Percentiles rank a stretch among this genome's conserved stretches.
phyloP scores from a whole-genome alignment of 257 asterid species.

The Rubia yunnanensis region DNA sequence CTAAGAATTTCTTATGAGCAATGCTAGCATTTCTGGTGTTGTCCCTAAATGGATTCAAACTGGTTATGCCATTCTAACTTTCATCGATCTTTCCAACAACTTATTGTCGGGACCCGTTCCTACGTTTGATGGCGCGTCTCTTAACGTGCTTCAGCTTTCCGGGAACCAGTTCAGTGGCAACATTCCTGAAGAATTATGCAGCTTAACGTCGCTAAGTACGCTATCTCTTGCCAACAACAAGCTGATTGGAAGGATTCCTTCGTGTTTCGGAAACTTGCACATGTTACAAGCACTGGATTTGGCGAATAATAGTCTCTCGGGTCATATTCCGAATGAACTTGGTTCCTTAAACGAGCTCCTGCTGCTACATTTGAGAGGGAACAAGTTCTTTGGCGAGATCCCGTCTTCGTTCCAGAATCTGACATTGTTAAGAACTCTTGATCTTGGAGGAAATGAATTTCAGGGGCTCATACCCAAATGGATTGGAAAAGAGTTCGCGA shows the following conservation, averaged over 20 bases:
- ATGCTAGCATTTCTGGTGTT: constrained; percentile 3
- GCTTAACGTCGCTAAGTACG: neutral
- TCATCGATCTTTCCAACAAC: constrained; percentile 13
- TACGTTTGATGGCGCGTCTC: neutral
- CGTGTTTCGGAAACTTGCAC: constrained; percentile 7
- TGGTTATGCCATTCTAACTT: neutral
- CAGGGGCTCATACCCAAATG: constrained; percentile 14
- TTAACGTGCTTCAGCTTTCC: neutral
- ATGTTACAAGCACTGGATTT: neutral
- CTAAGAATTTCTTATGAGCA: neutral
- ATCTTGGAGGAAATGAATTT: neutral
- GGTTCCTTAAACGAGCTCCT: constrained; percentile 11
- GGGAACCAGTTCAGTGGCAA: neutral
- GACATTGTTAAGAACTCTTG: neutral
- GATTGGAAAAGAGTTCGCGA: constrained; percentile 12
- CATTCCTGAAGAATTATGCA: neutral
- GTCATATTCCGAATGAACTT: constrained; percentile 16
- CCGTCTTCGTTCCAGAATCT: neutral
- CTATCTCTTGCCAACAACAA: constrained; percentile 5
- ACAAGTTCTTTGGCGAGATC: constrained; percentile 7
- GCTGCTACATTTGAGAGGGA: constrained; percentile 11
- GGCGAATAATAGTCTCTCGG: constrained; percentile 11
- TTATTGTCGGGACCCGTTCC: neutral
- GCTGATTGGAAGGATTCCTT: neutral
- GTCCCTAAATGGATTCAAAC: constrained; percentile 8